These are phyloP conservation scores for Abelmoschus esculentus DNA, from an alignment of 345 rosid species.

Conservation along the genomic window DNA sequence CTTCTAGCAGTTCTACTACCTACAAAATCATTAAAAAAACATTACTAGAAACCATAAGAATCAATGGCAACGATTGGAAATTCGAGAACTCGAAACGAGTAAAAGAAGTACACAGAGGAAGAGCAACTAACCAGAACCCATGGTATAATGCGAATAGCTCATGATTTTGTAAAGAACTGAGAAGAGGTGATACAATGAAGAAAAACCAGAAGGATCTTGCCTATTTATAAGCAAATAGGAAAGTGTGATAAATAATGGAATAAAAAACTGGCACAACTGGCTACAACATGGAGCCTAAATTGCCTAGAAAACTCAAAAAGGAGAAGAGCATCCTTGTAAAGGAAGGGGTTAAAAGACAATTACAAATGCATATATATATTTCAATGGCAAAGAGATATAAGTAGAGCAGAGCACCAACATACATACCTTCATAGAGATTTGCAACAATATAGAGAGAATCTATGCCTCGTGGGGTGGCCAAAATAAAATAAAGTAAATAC, in stretches of 20 bases:
- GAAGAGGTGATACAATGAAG: conserved; percentile 26
- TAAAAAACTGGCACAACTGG: conserved; percentile 30
- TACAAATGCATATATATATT: no score
- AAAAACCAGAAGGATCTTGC: conserved; percentile 22
- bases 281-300: conserved; percentile 9
- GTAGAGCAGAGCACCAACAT: conserved; percentile 26
- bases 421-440: conserved; percentile 21
- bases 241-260: conserved; percentile 32
- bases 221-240: conserved; percentile 41
- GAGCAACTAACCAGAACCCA: conserved; percentile 61
- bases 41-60: conserved; percentile 4
- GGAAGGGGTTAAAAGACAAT: conserved; percentile 30
- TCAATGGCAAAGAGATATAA: conserved; percentile 29
- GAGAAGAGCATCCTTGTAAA: conserved; percentile 12
- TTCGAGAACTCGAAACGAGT: not conserved
- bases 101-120: not conserved
- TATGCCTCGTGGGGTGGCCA: conserved; percentile 48
- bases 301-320: conserved; percentile 29
- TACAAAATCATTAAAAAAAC: conserved; percentile 15
- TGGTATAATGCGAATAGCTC: conserved; percentile 55
- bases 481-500: conserved; percentile 17
- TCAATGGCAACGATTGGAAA: not conserved
- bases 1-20: conserved; percentile 55
- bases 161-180: conserved; percentile 29
- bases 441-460: conserved; percentile 51